Conservation (phyloP, 495 filamentous ascomycete species). For the Ascobolus immersus region DNA sequence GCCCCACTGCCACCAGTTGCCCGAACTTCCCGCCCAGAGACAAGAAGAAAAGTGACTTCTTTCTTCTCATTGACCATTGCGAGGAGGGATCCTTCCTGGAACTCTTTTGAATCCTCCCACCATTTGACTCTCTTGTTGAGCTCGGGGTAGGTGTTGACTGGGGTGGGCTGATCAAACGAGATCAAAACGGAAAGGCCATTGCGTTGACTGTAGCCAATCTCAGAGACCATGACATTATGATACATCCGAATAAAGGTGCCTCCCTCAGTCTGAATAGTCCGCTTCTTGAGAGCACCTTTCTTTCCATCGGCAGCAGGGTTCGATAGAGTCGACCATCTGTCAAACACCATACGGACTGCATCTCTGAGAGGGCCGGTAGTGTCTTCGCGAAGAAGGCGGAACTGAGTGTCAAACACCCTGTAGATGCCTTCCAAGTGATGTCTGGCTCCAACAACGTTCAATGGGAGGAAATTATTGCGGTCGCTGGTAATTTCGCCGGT, state of each 20-base stretch:
- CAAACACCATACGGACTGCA: slow-evolving; percentile 22
- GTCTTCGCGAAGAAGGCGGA: slow-evolving; percentile 42
- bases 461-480: slow-evolving; percentile 35
- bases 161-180: slow-evolving; percentile 29
- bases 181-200: slow-evolving; percentile 7
- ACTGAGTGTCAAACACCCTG: slow-evolving; percentile 42
- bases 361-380: slow-evolving; percentile 36
- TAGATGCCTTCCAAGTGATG: slow-evolving; percentile 32
- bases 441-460: slow-evolving; percentile 21
- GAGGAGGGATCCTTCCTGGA: slow-evolving; percentile 32
- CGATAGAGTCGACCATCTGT: slow-evolving; percentile 12
- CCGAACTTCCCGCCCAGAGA: slow-evolving; percentile 17
- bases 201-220: slow-evolving; percentile 14
- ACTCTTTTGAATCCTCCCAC: slow-evolving; percentile 33
- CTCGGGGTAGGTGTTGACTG: slow-evolving; percentile 7
- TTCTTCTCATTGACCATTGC: slow-evolving; percentile 28
- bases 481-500: slow-evolving; percentile 28
- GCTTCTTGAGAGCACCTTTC: slow-evolving; percentile 4
- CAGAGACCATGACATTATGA: slow-evolving; percentile 15
- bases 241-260: slow-evolving; percentile 20
- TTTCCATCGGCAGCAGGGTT: slow-evolving; percentile 5
- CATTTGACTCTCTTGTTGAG: slow-evolving; percentile 25
- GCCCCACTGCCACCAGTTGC: too few relatives aligned
- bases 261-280: slow-evolving; percentile 5
- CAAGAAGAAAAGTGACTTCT: slow-evolving; percentile 28